Evolutionary conservation across 1,139 yeast species (phyloP), one percentile per base, ranked within the genome.

Genomic region (Scheffersomyces quercinus): DNA sequence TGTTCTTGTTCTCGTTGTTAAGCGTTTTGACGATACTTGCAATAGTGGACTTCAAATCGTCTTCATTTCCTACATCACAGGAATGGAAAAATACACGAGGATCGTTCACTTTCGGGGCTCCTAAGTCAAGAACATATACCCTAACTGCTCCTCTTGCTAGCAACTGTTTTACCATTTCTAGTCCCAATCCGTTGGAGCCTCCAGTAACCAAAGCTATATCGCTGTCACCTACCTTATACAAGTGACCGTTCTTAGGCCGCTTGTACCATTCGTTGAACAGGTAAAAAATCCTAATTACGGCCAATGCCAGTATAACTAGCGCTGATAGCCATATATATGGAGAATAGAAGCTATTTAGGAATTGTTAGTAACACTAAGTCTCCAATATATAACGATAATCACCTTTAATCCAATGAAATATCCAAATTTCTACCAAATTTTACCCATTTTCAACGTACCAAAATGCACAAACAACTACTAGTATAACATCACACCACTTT

Each of bases 161-260:
- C 3, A 84, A 58, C 14, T 55, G 46, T 10, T 60, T 56, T 0
- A 72, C 71, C 5, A 84, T 56, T 30, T 68, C 75, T 8, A 60
- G 53, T 0, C 91, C 91, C 8, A 85, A 61, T 0, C 90, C 90
- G 39, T 68, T 62, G 29, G 84, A 73, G 0, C 88, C 90, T 1
- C 91, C 91, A 0, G 91, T 84, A 2, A 85, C 65, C 11, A 84
- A 52, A 0, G 80, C 82, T 7, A 67, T 60, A 47, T 71, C 77
- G 1, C 49, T 31, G 3, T 35, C 36, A 11, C 47, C 37, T 4
- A 46, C 36, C 6, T 10, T 20, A 20, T 20, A 20, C 26, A 20
- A 6, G 8, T 20, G 26, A 1, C 9, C 1, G 26, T 20, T 5
- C 6, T 9, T 13, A 26, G 50, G 46, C 14, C 32, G 36, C 9